Base-by-base conservation (phyloP, 2,329 filamentous ascomycete species). In the Sarocladiaceae sp. region DNA sequence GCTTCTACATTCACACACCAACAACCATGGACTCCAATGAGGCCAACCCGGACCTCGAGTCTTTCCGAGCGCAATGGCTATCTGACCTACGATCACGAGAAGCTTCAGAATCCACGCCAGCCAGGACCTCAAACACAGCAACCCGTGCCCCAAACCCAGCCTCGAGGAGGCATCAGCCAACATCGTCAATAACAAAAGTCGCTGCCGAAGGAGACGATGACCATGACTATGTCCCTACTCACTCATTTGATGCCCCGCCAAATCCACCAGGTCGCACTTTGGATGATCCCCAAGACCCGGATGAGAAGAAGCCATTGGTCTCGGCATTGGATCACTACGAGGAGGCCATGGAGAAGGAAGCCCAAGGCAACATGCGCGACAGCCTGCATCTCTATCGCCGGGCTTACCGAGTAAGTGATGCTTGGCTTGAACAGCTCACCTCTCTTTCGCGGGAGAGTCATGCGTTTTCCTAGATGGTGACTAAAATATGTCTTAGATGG, bases 251-350 rank as follows among this genome's bases (percentile, higher is more conserved):
- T 15, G 55, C 55, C 11, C 47, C 49, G 6, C 18, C 33, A 10
- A 26, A 19, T 12, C 35, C 47, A 6, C 19, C 43, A 7, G 51
- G 48, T 3, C 45, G 50, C 18, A 48, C 54, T 5, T 21, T 53
- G 3, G 50, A 31, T 21, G 43, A 48, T 21, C 9, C 44, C 35
- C 31, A 19, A 44, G 45, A 13, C 45, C 45, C 44, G 34, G 44
- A 47, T 12, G 33, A 53, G 21, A 55, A 62, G 10, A 61, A 53
- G 45, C 64, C 84, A 53, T 85, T 85, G 4, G 69, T 72, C 18
- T 86, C 90, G 10, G 93, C 93, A 1, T 66, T 98, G 13, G 93
- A 97, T 55, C 87, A 95, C 62, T 97, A 93, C 56, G 93, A 97
- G 61, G 80, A 79, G 59, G 93, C 91, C 3, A 90, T 95, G 45